Conservation (phyloP, 768 basidiomycete genomes). For the Steccherinum ochraceum region DNA sequence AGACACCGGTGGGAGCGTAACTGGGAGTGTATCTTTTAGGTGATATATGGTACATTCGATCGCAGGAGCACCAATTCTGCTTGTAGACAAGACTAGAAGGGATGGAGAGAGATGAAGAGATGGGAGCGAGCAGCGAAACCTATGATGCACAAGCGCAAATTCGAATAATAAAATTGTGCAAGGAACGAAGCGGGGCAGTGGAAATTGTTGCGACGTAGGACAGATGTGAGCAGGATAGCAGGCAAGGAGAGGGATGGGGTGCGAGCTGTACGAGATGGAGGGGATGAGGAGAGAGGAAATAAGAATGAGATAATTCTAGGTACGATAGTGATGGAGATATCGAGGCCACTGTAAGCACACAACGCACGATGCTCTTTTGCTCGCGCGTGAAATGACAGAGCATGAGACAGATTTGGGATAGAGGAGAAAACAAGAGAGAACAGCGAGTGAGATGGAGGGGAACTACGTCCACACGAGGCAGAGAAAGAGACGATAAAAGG, state of each 20-base stretch:
- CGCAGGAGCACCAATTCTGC: not conserved
- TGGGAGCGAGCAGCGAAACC: not conserved
- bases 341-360: not conserved
- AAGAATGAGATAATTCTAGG: not conserved
- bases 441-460: not conserved
- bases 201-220: not conserved
- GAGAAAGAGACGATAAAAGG: not conserved
- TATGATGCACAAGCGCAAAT: not conserved
- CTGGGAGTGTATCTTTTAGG: constrained; percentile 1
- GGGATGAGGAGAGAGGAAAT: too few species aligned
- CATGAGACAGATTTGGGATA: not conserved
- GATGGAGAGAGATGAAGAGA: not conserved
- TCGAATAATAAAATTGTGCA: not conserved
- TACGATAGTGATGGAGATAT: not conserved
- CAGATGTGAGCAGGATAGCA: not conserved
- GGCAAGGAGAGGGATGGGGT: not conserved
- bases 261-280: too few species aligned
- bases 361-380: not conserved
- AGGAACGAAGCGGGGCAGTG: not conserved
- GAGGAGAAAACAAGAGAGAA: not conserved
- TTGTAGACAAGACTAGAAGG: not conserved
- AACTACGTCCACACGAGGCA: not conserved
- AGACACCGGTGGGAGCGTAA: not conserved
- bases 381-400: not conserved
- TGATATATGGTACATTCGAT: not conserved